Conservation (phyloP, 2,329 filamentous ascomycete genomes). For the Diaporthe sp. region DNA sequence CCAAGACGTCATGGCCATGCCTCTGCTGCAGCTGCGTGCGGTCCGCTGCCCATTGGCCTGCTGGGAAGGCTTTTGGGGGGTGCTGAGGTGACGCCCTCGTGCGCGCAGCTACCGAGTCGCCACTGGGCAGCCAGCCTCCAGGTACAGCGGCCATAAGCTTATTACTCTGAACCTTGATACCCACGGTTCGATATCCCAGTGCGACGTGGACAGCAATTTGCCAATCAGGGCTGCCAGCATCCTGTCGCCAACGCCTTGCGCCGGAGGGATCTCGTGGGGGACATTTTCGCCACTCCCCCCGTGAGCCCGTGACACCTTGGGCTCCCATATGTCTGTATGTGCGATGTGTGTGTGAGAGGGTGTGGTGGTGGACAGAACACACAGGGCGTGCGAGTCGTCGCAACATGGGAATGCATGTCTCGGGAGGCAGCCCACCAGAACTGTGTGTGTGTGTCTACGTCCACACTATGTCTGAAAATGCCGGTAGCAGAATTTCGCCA, state of each 20-base stretch:
- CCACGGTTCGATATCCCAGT: background rate
- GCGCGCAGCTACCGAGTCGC: background rate
- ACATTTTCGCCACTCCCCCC: background rate
- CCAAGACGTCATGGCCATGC: background rate
- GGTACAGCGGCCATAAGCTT: background rate
- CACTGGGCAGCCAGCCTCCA: background rate
- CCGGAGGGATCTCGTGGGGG: background rate
- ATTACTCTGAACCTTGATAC: background rate
- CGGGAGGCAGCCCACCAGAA: slow-evolving; percentile 13
- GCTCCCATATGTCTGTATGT: too few species aligned
- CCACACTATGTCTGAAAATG: background rate
- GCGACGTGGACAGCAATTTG: background rate
- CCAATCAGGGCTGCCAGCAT: too few species aligned
- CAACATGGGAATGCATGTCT: slow-evolving; percentile 17
- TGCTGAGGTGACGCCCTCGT: background rate
- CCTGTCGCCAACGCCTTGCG: background rate
- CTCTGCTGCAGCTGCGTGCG: background rate
- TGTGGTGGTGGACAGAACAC: background rate
- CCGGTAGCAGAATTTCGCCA: slow-evolving; percentile 10
- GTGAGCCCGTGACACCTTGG: slow-evolving; percentile 3
- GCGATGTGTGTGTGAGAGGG: background rate
- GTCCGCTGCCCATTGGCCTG: background rate
- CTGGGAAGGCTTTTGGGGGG: background rate
- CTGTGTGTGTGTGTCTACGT: background rate
- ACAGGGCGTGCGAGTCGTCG: background rate